Evolutionary conservation across 179 eudicot species (phyloP), one percentile per base, ranked within the genome.

Genomic region (Camellia oleifera): DNA sequence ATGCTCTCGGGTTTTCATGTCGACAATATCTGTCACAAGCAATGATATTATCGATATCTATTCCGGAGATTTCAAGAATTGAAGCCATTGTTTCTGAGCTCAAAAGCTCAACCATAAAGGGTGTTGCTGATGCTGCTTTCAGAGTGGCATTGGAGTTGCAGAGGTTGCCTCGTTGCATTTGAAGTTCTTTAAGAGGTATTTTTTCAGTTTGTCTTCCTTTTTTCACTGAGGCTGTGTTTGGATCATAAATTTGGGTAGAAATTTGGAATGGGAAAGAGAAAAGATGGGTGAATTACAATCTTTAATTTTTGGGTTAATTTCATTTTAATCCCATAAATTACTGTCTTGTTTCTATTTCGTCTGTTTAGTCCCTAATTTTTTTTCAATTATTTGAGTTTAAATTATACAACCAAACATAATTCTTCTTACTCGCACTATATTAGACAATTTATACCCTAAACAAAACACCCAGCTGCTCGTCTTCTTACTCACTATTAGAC

Each of bases 1-100:
- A 92, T 78, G 94, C 93, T 72, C 89, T 93, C 69, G 92, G 96
- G 57, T 93, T 82, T 73, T 88, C 98, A 1, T 89, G 93, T 81
- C 85, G 89, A 79, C 90, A 88, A 77, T 92, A 89, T 78, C 56
- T 93, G 65, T 92, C 88, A 5, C 96, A 93, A 52, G 87, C 91
- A 78, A 90, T 93, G 94, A 93, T 93, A 57, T 66, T 93, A 74
- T 90, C 98, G 0, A 85, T 93, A 52, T 77, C 90, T 61, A 48
- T 75, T 54, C 82, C 92, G 0, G 98, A 93, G 81, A 83, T 92
- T 68, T 80, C 84, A 12, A 87, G 88, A 83, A 77, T 89, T 23
- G 91, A 86, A 81, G 62, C 56, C 14, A 85, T 87, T 53, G 87
- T 90, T 18, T 87, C 82, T 10, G 84, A 86, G 69, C 80, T 93